Evolutionary conservation across 1,284 basidiomycete species (phyloP), one percentile per base, ranked within the genome.

Genomic region (Vanrija pseudolonga): DNA sequence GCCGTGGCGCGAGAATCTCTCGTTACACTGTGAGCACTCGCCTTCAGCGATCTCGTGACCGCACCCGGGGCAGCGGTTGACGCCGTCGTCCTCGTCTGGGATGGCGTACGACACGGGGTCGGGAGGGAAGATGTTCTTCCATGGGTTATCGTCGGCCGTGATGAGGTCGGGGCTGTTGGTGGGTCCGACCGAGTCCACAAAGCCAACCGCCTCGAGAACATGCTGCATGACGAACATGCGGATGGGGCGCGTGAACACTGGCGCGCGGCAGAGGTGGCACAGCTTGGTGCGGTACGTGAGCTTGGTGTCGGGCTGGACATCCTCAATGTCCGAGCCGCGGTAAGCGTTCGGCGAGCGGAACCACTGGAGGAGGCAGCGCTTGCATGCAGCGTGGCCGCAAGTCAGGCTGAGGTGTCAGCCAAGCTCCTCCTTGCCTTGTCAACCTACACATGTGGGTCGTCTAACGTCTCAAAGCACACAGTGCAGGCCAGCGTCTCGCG

Each of bases 301-400:
- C 52, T 73, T 62, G 32, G 57, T 51, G 9, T 60, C 58, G 1
- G 53, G 23, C 7, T 50, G 44, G 22, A 69, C 62, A 6, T 23
- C 46, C 12, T 60, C 56, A 26, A 59, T 56, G 19, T 59, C 44
- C 12, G 58, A 49, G 24, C 60, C 54, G 3, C 62, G 53, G 32
- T 72, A 71, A 1, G 73, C 73, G 24, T 63, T 68, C 6, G 66
- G 51, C 0, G 71, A 68, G 15, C 67, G 63, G 61, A 76, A 76
- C 71, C 72, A 76, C 24, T 57, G 47, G 3, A 61, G 32, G 6
- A 76, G 65, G 47, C 74, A 76, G 3, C 55, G 43, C 40, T 61
- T 66, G 47, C 75, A 76, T 8, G 71, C 72, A 9, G 69, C 62
- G 54, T 76, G 75, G 4, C 75, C 75, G 49, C 75, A 76, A 1